These are phyloP conservation scores for Artemisia princeps DNA, from an alignment of 140 eudicot genomes.

Conservation along the genomic window DNA sequence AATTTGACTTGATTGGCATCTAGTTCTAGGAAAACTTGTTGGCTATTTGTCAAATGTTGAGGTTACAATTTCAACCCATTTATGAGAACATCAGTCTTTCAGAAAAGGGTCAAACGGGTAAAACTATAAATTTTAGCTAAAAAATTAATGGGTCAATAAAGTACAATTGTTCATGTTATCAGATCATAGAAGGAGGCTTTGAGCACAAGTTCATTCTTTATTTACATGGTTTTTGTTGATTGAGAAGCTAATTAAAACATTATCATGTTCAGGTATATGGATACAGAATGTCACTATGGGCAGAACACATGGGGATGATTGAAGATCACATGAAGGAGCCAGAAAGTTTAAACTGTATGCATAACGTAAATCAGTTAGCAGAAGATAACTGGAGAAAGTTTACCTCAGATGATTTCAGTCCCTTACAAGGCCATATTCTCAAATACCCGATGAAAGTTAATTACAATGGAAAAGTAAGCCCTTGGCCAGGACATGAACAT, in stretches of 20 bases:
- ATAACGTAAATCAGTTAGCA: constrained; percentile 50
- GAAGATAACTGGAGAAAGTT: constrained; percentile 62
- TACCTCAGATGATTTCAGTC: constrained; percentile 42
- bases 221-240: neutral
- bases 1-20: neutral
- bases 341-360: constrained; percentile 39
- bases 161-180: too few relatives aligned
- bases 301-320: constrained; percentile 60
- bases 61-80: too few relatives aligned
- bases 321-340: constrained; percentile 56
- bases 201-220: neutral
- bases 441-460: constrained; percentile 60
- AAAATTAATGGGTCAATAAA: too few relatives aligned
- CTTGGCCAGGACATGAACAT: constrained; percentile 54
- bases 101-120: too few relatives aligned
- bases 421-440: constrained; percentile 75
- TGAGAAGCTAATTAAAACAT: neutral
- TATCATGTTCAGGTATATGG: constrained; percentile 60
- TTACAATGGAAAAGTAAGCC: constrained; percentile 46
- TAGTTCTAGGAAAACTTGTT: too few relatives aligned
- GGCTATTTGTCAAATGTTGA: too few relatives aligned
- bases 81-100: too few relatives aligned
- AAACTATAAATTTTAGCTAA: too few relatives aligned
- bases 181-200: too few relatives aligned
- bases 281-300: constrained; percentile 88